Evolutionary conservation across 2,329 filamentous ascomycete species (phyloP), one percentile per base, ranked within the genome.

Genomic region (Colletotrichum neosansevieriae): DNA sequence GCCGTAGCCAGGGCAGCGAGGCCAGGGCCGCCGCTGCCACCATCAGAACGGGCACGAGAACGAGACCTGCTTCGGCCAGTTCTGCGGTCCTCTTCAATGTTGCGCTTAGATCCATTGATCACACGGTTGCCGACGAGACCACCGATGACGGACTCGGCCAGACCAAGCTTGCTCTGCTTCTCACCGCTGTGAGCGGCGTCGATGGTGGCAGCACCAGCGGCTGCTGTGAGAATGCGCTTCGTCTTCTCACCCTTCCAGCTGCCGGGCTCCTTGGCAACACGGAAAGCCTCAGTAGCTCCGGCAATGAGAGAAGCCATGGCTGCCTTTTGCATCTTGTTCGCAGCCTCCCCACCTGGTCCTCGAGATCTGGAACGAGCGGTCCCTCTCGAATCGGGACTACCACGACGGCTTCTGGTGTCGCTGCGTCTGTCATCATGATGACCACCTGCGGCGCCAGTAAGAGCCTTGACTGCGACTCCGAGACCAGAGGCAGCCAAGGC

Each of bases 201-300:
- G 70, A 97, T 92, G 66, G 94, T 92, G 72, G 93, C 95, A 68
- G 95, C 94, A 80, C 93, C 92, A 29, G 88, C 87, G 29, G 95
- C 95, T 54, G 94, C 94, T 21, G 95, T 98, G 56, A 97, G 87
- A 69, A 98, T 89, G 59, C 95, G 93, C 83, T 94, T 96, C 72
- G 94, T 93, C 81, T 98, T 98, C 71, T 93, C 92, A 42, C 94
- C 95, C 71, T 91, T 92, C 94, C 94, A 98, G 49, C 91, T 88
- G 62, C 95, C 95, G 2, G 94, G 92, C 71, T 96, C 92, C 75
- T 95, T 97, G 77, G 94, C 91, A 64, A 94, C 91, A 70, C 93
- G 91, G 85, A 97, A 97, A 47, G 95, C 95, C 79, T 98, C 94
- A 62, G 94, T 92, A 45, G 94, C 95, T 74, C 94, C 95, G 34